Evolutionary conservation across 192 early-diverging fungal genomes (phyloP).

Genomic region (Pilobolus umbonatus): DNA sequence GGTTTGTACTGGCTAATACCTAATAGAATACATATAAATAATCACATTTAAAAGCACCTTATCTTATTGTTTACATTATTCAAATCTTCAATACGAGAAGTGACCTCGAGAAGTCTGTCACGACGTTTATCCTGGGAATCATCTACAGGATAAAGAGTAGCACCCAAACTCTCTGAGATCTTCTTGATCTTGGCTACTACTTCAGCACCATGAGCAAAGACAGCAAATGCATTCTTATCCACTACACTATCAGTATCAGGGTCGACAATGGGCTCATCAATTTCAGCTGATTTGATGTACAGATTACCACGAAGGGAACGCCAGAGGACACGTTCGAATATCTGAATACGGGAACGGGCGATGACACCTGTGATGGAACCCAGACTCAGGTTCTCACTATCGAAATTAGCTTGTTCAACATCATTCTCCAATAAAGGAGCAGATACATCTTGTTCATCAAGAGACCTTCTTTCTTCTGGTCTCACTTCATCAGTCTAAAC

Average conservation of each 20-base stretch:
- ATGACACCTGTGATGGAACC: constrained; percentile 97
- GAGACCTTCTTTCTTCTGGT: too few relatives aligned
- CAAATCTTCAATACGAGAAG: constrained; percentile 85
- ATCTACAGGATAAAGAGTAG: constrained; percentile 90
- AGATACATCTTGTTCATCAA: constrained; percentile 46
- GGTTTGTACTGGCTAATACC: constrained; percentile 84
- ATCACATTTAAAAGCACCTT: neutral
- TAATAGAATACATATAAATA: constrained; percentile 20
- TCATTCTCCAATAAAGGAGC: constrained; percentile 63
- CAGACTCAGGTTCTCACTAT: constrained; percentile 43
- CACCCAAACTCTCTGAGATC: constrained; percentile 93
- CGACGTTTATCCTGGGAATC: constrained; percentile 79
- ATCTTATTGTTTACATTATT: constrained; percentile 39
- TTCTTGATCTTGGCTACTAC: constrained; percentile 86
- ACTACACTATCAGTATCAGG: constrained; percentile 83
- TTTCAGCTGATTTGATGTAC: constrained; percentile 93
- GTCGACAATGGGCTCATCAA: constrained; percentile 91
- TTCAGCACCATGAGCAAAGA: constrained; percentile 96
- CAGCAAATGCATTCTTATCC: constrained; percentile 96
- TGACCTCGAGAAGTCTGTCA: constrained; percentile 74
- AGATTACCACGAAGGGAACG: constrained; percentile 95
- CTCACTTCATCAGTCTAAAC: neutral
- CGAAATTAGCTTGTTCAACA: constrained; percentile 35
- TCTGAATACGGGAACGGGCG: constrained; percentile 70
- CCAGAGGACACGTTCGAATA: constrained; percentile 96